Conservation (phyloP, 108 stramenopile genomes). For the Pseudonitzschia multiseries region DNA sequence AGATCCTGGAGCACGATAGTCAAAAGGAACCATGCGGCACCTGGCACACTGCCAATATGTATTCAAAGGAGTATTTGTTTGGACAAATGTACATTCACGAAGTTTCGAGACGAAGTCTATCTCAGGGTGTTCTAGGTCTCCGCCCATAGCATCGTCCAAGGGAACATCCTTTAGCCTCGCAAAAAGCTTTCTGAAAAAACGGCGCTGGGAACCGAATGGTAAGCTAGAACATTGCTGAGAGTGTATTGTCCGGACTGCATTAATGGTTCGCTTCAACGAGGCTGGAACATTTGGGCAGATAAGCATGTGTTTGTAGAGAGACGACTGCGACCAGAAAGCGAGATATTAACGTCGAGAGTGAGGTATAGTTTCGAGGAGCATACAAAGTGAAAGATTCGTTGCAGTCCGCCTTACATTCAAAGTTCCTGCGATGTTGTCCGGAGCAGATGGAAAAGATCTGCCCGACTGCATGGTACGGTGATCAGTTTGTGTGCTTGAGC, state of each 20-base stretch:
- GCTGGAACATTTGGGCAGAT: constrained; percentile 35
- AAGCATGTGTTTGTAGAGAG: constrained; percentile 55
- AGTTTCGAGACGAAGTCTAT: background rate
- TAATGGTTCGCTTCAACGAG: constrained; percentile 36
- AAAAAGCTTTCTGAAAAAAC: constrained; percentile 52
- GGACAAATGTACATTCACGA: constrained; percentile 23
- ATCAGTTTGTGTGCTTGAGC: background rate
- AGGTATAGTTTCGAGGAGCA: background rate
- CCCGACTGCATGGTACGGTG: constrained; percentile 20
- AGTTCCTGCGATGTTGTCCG: constrained; percentile 58
- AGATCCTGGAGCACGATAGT: constrained; percentile 45
- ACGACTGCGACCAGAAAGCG: background rate
- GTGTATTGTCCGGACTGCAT: constrained; percentile 42
- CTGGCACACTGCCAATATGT: constrained; percentile 37
- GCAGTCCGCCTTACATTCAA: constrained; percentile 29
- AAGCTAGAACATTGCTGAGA: constrained; percentile 43
- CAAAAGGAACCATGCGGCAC: constrained; percentile 51
- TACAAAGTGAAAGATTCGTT: background rate
- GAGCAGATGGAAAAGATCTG: constrained; percentile 51
- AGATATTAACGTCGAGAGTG: background rate
- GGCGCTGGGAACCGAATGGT: constrained; percentile 53
- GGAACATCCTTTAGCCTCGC: constrained; percentile 23
- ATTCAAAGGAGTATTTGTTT: constrained; percentile 4
- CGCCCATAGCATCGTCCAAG: constrained; percentile 9
- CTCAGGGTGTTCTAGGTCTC: background rate